Conservation (phyloP, 164 flowering plant species). For the Platanus orientalis region DNA sequence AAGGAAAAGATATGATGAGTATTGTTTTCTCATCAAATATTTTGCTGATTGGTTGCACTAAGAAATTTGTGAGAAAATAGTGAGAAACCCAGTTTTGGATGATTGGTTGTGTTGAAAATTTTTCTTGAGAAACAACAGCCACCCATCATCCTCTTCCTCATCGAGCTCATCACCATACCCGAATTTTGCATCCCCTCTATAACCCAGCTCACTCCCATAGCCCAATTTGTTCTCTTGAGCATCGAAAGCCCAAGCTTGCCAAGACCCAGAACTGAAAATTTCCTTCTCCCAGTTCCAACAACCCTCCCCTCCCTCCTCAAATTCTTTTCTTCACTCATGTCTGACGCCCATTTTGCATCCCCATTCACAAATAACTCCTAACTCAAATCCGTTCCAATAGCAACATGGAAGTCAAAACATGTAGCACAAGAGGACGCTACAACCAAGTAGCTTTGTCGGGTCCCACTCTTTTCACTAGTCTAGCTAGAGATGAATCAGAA, state of each 20-base stretch:
- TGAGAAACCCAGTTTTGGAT: too few species aligned
- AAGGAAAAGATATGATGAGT: too few species aligned
- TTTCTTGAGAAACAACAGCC: conserved; percentile 40
- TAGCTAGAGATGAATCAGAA: conserved; percentile 79
- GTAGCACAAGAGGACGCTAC: conserved; percentile 68
- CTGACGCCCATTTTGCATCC: conserved; percentile 79
- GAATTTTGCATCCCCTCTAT: too few species aligned
- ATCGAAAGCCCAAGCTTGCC: too few species aligned
- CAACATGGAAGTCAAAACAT: conserved; percentile 72
- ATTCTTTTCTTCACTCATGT: conserved; percentile 79
- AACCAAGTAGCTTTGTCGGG: conserved; percentile 61
- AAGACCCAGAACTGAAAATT: conserved; percentile 32
- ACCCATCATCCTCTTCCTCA: too few species aligned
- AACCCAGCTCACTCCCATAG: too few species aligned
- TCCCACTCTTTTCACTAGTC: conserved; percentile 77
- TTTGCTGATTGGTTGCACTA: too few species aligned
- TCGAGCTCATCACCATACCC: too few species aligned
- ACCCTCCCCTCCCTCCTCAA: too few species aligned
- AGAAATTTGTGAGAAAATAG: too few species aligned
- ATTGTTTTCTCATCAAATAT: too few species aligned
- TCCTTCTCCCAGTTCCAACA: conserved; percentile 42
- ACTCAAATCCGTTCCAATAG: conserved; percentile 82
- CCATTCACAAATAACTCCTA: conserved; percentile 83
- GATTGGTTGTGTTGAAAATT: too few species aligned
- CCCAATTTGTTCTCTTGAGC: conserved; percentile 70